These are phyloP conservation scores for Picea abies DNA, from an alignment of 83 land plant genomes.

Conservation along the genomic window DNA sequence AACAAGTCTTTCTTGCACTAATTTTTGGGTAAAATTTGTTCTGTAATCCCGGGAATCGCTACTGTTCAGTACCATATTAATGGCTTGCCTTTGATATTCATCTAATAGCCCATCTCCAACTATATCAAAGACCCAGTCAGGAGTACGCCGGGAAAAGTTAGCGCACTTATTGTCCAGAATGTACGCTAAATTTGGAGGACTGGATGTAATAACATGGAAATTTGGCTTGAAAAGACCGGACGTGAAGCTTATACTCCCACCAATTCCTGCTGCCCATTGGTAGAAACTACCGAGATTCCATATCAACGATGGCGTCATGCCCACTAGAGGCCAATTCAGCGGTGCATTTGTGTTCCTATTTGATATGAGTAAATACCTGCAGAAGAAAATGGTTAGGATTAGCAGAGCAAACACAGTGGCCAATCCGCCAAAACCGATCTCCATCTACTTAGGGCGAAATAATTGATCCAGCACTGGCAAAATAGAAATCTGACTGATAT, in stretches of 20 bases:
- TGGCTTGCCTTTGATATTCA: background rate
- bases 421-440: no score
- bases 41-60: background rate
- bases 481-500: no score
- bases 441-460: no score
- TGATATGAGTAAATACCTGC: no score
- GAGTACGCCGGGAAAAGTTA: no score
- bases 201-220: background rate
- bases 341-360: background rate
- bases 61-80: background rate
- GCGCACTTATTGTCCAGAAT: background rate
- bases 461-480: no score
- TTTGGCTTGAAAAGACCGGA: background rate
- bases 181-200: background rate
- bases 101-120: background rate
- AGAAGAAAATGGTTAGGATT: no score
- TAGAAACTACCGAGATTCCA: slow-evolving; percentile 5
- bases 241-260: background rate
- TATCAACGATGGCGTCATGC: slow-evolving; percentile 2
- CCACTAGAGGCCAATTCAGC: background rate
- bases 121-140: no score
- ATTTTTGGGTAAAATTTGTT: background rate
- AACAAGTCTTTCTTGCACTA: background rate
- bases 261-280: background rate
- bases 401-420: no score